These are phyloP conservation scores for Raffaelea deltoideospora DNA, from an alignment of 2,329 filamentous ascomycete genomes.

Conservation along the genomic window DNA sequence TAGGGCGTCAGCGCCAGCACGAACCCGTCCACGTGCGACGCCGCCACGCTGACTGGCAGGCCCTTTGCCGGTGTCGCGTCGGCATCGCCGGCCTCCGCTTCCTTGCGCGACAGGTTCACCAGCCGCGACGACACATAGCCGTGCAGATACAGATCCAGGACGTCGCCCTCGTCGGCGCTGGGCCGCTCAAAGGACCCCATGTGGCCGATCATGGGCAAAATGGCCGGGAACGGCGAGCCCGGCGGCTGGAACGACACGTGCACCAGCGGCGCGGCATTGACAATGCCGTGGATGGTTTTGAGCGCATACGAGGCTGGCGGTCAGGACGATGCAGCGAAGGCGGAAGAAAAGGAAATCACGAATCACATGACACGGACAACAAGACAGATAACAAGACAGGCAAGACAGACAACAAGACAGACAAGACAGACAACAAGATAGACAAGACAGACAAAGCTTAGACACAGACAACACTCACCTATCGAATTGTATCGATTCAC, in stretches of 20 bases:
- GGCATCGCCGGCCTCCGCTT: slow-evolving; percentile 2
- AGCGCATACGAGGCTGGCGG: slow-evolving; percentile 52
- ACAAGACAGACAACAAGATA: too few species aligned
- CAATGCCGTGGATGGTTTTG: slow-evolving; percentile 55
- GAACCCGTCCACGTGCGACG: slow-evolving; percentile 63
- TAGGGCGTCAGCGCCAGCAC: slow-evolving; percentile 68
- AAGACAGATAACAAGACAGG: too few species aligned
- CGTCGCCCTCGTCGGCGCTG: slow-evolving; percentile 43
- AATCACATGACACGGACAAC: too few species aligned
- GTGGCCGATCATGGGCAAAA: slow-evolving; percentile 74
- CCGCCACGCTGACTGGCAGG: slow-evolving; percentile 57
- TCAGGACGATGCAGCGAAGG: neutral
- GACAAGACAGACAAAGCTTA: neutral
- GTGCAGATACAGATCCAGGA: slow-evolving; percentile 66
- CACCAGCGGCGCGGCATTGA: slow-evolving; percentile 60
- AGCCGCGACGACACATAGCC: slow-evolving; percentile 70
- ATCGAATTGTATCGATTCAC: slow-evolving; percentile 51
- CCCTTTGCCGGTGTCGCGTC: slow-evolving; percentile 9
- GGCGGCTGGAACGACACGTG: slow-evolving; percentile 63
- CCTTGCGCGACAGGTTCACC: slow-evolving; percentile 44
- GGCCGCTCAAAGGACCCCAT: slow-evolving; percentile 58
- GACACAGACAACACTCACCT: slow-evolving; percentile 26
- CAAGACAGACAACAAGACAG: too few species aligned
- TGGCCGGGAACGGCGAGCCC: slow-evolving; percentile 55
- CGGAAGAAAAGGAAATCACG: neutral